Percentiles rank a stretch among this genome's conserved stretches.
These are phyloP conservation scores for Luvunga scandens DNA, from an alignment of 345 rosid species.

Conservation along the genomic window DNA sequence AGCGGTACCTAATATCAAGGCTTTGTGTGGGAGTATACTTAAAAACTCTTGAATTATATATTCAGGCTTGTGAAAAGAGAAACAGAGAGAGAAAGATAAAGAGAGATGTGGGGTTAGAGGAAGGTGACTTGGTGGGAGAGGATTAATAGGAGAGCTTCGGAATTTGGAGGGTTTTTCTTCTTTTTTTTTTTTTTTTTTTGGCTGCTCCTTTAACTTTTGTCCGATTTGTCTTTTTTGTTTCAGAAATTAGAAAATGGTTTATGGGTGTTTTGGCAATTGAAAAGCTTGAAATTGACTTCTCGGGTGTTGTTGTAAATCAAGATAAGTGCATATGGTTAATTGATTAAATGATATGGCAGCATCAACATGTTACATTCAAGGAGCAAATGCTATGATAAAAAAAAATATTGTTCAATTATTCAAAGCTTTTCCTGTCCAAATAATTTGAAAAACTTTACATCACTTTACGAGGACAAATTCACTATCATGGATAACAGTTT, in stretches of 20 bases:
- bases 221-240: not conserved
- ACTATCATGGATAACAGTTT: not conserved
- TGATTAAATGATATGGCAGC: not conserved
- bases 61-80: constrained; percentile 14
- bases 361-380: not conserved
- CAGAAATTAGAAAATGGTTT: constrained; percentile 2
- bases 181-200: not conserved
- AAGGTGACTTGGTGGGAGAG: constrained; percentile 13
- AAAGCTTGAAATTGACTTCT: constrained; percentile 24
- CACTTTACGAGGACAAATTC: constrained; percentile 10
- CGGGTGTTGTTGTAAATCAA: not conserved
- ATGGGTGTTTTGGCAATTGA: constrained; percentile 13
- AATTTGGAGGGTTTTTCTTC: constrained; percentile 26
- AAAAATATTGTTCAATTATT: constrained; percentile 2
- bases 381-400: not conserved
- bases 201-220: not conserved
- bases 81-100: not conserved
- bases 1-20: constrained; percentile 12
- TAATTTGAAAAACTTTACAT: constrained; percentile 6
- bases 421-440: not conserved
- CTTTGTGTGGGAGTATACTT: constrained; percentile 1
- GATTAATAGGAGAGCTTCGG: constrained; percentile 25
- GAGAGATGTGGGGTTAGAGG: constrained; percentile 11
- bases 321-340: not conserved
- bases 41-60: not conserved